Percentiles rank a stretch among this genome's conserved stretches.
Evolutionary conservation across 2,329 filamentous ascomycete genomes (phyloP).

Genomic region (Nothopassalora personata): DNA sequence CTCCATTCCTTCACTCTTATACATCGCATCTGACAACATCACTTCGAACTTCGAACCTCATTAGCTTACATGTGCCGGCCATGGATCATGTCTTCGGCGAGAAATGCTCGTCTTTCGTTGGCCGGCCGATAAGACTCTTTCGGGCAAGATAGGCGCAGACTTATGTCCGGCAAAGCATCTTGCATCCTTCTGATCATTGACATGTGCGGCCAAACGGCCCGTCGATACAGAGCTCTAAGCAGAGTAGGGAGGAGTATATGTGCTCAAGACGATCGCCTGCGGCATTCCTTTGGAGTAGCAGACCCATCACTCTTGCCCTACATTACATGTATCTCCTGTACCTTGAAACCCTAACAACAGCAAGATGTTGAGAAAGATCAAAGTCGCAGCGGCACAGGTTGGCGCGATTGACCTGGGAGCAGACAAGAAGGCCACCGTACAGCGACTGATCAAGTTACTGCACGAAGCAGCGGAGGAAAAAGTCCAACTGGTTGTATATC

Average conservation of each 20-base stretch:
- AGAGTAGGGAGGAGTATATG: neutral
- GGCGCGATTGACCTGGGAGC: slow-evolving; percentile 44
- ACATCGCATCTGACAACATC: neutral
- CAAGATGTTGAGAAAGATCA: slow-evolving; percentile 39
- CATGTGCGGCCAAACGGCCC: slow-evolving; percentile 4
- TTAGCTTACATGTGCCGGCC: neutral
- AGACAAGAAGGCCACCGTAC: slow-evolving; percentile 40
- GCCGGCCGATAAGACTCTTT: slow-evolving; percentile 14
- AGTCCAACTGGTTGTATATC: slow-evolving; percentile 50
- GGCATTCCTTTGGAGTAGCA: neutral
- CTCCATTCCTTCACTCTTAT: neutral
- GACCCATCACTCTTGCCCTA: neutral
- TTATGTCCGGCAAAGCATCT: slow-evolving; percentile 3
- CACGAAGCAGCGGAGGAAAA: slow-evolving; percentile 41
- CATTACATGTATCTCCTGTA: neutral
- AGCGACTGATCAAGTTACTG: slow-evolving; percentile 48
- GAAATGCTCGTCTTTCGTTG: neutral
- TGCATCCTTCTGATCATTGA: neutral
- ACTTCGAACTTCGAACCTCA: neutral
- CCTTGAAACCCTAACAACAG: neutral
- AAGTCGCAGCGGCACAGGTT: slow-evolving; percentile 52
- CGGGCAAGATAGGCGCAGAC: slow-evolving; percentile 19
- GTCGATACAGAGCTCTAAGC: neutral
- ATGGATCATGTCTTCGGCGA: neutral
- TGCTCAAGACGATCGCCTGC: neutral